These are phyloP conservation scores for Penicillium manginii DNA, from an alignment of 495 filamentous ascomycete species.

Conservation along the genomic window DNA sequence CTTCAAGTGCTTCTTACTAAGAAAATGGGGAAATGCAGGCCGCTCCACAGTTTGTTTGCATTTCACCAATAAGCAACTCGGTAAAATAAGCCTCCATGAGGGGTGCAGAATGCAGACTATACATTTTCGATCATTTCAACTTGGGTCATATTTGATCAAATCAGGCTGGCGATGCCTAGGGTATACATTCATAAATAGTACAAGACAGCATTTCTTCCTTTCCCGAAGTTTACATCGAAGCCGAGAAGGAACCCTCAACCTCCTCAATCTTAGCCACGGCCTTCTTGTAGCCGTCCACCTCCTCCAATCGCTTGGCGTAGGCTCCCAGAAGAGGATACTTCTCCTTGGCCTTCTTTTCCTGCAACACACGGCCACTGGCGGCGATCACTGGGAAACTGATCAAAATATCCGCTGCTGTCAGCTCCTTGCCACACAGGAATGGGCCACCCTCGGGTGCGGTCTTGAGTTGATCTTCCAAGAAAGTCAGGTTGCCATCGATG, in stretches of 20 bases:
- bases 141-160: neutral
- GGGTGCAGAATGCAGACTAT: neutral
- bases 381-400: conserved; percentile 74
- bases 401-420: conserved; percentile 82
- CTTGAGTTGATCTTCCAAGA: conserved; percentile 72
- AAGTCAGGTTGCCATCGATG: conserved; percentile 64
- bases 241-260: conserved; percentile 59
- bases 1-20: too few relatives aligned
- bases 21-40: neutral
- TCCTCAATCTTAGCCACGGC: conserved; percentile 63
- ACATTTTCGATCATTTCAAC: neutral
- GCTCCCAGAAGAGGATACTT: conserved; percentile 63
- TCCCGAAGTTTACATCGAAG: conserved; percentile 33
- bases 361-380: conserved; percentile 46
- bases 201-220: neutral
- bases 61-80: neutral
- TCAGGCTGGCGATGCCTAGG: conserved; percentile 1
- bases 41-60: neutral
- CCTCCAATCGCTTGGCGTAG: conserved; percentile 66
- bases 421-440: conserved; percentile 70
- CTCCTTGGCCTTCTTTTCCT: conserved; percentile 53
- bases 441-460: conserved; percentile 64
- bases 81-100: neutral
- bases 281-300: conserved; percentile 63
- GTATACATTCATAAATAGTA: conserved; percentile 2